Evolutionary conservation across 352 stramenopile species (phyloP).

Genomic region (Phytophthora rubi): DNA sequence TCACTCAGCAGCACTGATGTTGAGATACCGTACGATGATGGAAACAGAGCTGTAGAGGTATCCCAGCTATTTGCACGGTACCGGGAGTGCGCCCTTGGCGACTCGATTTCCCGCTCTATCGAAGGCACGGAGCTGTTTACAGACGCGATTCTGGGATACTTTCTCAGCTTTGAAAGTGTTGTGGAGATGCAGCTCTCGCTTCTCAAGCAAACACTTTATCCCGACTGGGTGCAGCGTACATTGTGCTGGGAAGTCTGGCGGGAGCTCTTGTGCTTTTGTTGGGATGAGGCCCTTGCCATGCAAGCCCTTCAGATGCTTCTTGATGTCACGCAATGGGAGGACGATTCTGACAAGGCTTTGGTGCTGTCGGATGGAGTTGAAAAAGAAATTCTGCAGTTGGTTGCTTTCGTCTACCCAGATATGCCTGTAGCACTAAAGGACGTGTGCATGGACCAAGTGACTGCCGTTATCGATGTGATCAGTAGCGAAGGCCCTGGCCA

Average conservation of each 20-base stretch:
- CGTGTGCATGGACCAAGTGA: slow-evolving; percentile 53
- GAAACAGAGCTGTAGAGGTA: slow-evolving; percentile 27
- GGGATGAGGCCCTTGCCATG: slow-evolving; percentile 42
- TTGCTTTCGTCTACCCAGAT: slow-evolving; percentile 56
- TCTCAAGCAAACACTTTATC: slow-evolving; percentile 61
- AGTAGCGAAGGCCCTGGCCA: slow-evolving; percentile 65
- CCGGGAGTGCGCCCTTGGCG: slow-evolving; percentile 35
- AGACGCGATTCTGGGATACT: slow-evolving; percentile 49
- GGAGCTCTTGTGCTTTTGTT: slow-evolving; percentile 64
- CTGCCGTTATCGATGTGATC: slow-evolving; percentile 49
- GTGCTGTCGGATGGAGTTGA: slow-evolving; percentile 41
- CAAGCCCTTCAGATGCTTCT: slow-evolving; percentile 47
- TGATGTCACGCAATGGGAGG: slow-evolving; percentile 40
- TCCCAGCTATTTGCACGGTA: slow-evolving; percentile 49
- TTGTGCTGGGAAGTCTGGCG: slow-evolving; percentile 65
- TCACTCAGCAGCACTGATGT: slow-evolving; percentile 4
- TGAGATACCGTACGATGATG: slow-evolving; percentile 19
- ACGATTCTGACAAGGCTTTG: slow-evolving; percentile 9
- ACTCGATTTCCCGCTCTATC: slow-evolving; percentile 18
- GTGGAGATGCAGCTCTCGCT: slow-evolving; percentile 53
- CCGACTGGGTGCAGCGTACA: slow-evolving; percentile 43
- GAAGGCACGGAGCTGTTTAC: slow-evolving; percentile 36
- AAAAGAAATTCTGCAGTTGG: slow-evolving; percentile 45
- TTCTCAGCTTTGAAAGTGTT: slow-evolving; percentile 33
- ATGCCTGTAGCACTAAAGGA: slow-evolving; percentile 47